phyloP scores from a whole-genome alignment of 108 stramenopile species.

The Aureococcus anophagefferens region DNA sequence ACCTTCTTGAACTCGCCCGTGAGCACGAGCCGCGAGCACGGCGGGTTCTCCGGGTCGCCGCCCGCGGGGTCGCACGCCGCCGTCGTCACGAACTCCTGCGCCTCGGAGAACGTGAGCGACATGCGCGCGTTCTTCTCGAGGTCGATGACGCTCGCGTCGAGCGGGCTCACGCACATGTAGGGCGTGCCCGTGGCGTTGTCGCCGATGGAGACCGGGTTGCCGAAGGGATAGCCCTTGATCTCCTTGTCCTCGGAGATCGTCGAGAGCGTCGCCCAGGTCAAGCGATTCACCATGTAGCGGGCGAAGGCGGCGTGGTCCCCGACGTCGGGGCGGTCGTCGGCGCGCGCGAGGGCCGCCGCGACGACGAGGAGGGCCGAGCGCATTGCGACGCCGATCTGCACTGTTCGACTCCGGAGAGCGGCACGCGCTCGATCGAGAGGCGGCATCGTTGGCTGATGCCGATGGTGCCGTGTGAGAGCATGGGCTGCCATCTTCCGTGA shows the following conservation, averaged over 20 bases:
- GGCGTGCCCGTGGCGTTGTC: not conserved
- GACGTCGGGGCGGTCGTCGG: not conserved
- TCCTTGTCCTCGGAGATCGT: not conserved
- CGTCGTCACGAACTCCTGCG: not conserved
- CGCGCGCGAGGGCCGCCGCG: no score
- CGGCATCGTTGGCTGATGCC: no score
- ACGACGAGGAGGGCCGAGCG: no score
- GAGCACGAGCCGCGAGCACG: not conserved
- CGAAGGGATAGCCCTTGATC: not conserved
- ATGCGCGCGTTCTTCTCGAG: not conserved
- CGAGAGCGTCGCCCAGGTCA: not conserved
- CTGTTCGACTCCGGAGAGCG: no score
- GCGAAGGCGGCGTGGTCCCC: not conserved
- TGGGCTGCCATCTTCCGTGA: no score
- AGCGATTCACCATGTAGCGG: not conserved
- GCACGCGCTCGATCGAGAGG: no score
- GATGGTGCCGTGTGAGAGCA: no score
- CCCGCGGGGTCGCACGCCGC: not conserved
- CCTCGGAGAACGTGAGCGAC: not conserved
- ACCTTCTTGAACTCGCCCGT: not conserved
- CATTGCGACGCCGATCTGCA: no score
- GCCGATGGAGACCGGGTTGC: not conserved
- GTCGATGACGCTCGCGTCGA: not conserved
- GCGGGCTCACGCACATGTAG: not conserved
- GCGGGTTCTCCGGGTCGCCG: not conserved